Base-by-base conservation (phyloP, 2,329 filamentous ascomycete species). In the Neurospora crassa region DNA sequence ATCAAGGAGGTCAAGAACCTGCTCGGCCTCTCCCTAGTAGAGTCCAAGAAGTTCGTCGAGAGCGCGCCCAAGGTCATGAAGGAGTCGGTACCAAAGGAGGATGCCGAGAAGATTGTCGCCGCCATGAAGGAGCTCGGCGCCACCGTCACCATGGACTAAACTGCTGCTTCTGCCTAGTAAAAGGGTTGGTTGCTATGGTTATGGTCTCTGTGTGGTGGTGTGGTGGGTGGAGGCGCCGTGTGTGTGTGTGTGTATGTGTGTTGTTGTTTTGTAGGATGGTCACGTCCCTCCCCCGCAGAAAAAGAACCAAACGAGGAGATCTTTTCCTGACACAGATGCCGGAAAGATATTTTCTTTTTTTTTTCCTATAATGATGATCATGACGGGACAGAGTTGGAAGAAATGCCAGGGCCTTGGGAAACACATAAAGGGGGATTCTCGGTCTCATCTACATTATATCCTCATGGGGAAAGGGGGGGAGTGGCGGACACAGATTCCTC, bases 21-120 rank as follows among this genome's bases (percentile, higher is more conserved):
- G 89, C 86, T 99, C 73, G 96, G 96, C 63, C 84, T 99, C 80
- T 96, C 92, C 81, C 88, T 99, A 85, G 96, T 99, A 77, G 96
- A 99, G 84, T 97, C 93, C 85, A 99, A 99, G 91, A 99, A 99
- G 87, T 99, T 99, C 79, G 96, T 99, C 76, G 96, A 99, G 88
- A 93, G 92, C 80, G 94, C 92, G 77, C 96, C 96, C 75, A 99
- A 99, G 91, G 85, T 93, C 82, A 92, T 99, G 93, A 98, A 98
- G 90, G 96, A 99, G 85, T 94, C 92, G 69, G 94, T 99, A 76
- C 92, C 95, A 75, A 99, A 99, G 89, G 96, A 99, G 80, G 96
- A 99, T 82, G 94, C 93, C 8, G 95, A 98, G 88, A 99, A 99
- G 91, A 97, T 99, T 79, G 75, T 99, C 72, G 92, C 93, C 82